Conservation (phyloP, 129 eudicot genomes). For the Flaveria robusta region DNA sequence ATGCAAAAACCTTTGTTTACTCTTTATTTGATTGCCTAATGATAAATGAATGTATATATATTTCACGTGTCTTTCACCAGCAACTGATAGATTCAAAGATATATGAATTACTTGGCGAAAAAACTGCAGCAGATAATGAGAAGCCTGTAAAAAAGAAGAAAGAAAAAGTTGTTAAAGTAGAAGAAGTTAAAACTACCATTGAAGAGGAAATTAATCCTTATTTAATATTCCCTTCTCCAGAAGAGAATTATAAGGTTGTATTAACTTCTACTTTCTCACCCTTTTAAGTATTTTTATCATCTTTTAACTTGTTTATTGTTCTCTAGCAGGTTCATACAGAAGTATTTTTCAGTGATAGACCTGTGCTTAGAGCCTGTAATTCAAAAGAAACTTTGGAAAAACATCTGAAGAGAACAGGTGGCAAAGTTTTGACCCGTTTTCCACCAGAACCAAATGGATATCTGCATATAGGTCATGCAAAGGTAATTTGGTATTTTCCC, state of each 20-base stretch:
- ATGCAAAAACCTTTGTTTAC: background rate
- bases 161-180: constrained; percentile 86
- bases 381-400: constrained; percentile 66
- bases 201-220: constrained; percentile 91
- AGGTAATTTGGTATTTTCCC: constrained; percentile 42
- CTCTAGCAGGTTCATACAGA: constrained; percentile 88
- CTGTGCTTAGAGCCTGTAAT: constrained; percentile 83
- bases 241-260: constrained; percentile 76
- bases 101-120: constrained; percentile 75
- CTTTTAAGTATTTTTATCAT: background rate
- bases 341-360: constrained; percentile 77
- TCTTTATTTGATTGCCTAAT: constrained; percentile 2
- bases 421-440: constrained; percentile 89
- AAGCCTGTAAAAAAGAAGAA: constrained; percentile 94
- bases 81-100: constrained; percentile 70
- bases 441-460: constrained; percentile 99
- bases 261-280: background rate
- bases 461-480: constrained; percentile 97
- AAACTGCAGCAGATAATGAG: constrained; percentile 93
- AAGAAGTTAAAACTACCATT: constrained; percentile 58
- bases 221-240: constrained; percentile 79
- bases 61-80: constrained; percentile 42
- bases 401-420: constrained; percentile 77
- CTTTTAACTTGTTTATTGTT: constrained; percentile 8
- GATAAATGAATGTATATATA: background rate